Base-by-base conservation (phyloP, 257 asterid species). In the Penstemon barbatus region DNA sequence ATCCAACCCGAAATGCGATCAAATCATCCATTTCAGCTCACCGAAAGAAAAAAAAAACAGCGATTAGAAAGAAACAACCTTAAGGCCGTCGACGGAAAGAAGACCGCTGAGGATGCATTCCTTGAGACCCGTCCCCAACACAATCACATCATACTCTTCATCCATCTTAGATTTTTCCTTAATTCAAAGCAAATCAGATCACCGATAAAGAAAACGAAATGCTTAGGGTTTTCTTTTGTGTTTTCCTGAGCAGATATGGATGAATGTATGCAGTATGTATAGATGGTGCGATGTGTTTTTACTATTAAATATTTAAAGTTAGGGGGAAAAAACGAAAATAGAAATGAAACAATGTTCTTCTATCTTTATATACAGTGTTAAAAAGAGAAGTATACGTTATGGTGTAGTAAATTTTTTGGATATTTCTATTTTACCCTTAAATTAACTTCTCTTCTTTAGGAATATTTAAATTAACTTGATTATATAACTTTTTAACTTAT, bases 71-170 rank as follows among this genome's bases (percentile, higher is more conserved):
- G 7, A 4, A 7, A 43, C 25, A 40, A 80, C 89, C 87, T 84
- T 84, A 41, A 82, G 87, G 59, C 89, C 89, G 66, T 79, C 87
- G 70, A 84, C 87, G 36, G 89, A 84, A 25, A 84, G 85, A 64
- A 84, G 85, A 65, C 89, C 89, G 77, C 89, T 84, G 80, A 84
- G 89, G 73, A 84, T 84, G 85, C 89, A 84, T 75, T 84, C 89
- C 75, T 84, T 84, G 76, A 84, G 87, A 61, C 89, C 89, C n/a
- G 87, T 84, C 42, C 89, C 89, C 55, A 84, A 80, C 75, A 84
- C 89, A 45, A 84, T 84, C 78, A 84, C 89, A 58, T 84, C 89
- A 57, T 84, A 84, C 78, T 82, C 89, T 77, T 84, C 89, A 84
- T 84, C 89, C 89, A 84, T 84, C 64, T 62, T 68, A 8, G 42